Base-by-base conservation (phyloP, 2,329 filamentous ascomycete species). In the Hypoxylon sp. region DNA sequence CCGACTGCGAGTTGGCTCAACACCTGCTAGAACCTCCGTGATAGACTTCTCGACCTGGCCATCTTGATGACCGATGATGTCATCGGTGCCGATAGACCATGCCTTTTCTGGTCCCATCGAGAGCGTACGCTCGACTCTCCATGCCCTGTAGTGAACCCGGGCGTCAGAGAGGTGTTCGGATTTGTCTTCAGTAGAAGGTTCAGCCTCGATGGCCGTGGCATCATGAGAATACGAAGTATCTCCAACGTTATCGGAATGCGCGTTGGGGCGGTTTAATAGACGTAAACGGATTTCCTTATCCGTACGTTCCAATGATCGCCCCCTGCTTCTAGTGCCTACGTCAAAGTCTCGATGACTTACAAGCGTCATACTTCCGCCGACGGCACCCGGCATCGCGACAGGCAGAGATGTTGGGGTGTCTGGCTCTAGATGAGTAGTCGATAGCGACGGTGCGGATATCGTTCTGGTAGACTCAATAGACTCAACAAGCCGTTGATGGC, bases 41-140 rank as follows among this genome's bases (percentile, higher is more conserved):
- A 90, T 86, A n/a, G 87, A 89, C 74, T 88, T 87, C 70, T 90
- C 88, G 5, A 90, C 88, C 69, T 87, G 81, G 0, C 87, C 87
- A 66, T 86, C 83, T 63, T 80, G 75, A 46, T 81, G 81, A 57
- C 84, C 82, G 25, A 80, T 76, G 45, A 82, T 76, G 55, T 85
- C 82, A 7, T 79, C 82, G 21, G 84, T 81, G 3, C 85, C 86
- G 74, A 90, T 89, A 19, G 87, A 90, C 88, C 87, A 90, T 16
- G 83, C 85, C 74, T 88, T 89, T 73, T 89, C 87, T 0, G 84
- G 78, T 0, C 78, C 83, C 65, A 79, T 77, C 16, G 80, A 80
- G 11, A 80, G 64, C 8, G 81, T 79, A 51, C 83, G 80, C 3
- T 84, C 81, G 9, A 76, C 73, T 65, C 76, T 80, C 75, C 78